These are phyloP conservation scores for Metschnikowia kofuensis DNA, from an alignment of 805 yeast genomes.

Conservation along the genomic window DNA sequence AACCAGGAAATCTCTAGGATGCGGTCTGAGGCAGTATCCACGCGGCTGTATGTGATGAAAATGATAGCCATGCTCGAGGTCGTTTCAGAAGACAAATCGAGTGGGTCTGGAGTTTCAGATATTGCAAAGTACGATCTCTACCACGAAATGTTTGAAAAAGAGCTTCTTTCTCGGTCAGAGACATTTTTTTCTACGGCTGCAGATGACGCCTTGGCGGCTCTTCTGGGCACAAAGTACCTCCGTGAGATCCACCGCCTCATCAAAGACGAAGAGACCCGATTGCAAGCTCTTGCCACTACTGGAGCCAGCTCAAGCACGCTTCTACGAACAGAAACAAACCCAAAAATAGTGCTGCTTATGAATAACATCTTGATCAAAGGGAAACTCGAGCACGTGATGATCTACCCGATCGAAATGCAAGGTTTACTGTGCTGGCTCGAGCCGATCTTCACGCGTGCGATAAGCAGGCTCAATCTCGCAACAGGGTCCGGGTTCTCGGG, in stretches of 20 bases:
- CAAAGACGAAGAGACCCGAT: slow-evolving; percentile 59
- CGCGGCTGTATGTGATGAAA: slow-evolving; percentile 57
- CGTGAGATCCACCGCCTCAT: slow-evolving; percentile 51
- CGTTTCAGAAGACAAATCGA: slow-evolving; percentile 38
- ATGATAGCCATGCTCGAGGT: slow-evolving; percentile 70
- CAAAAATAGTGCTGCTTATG: slow-evolving; percentile 54
- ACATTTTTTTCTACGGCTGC: slow-evolving; percentile 52
- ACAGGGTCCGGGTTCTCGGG: background rate
- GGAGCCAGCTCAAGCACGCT: slow-evolving; percentile 3
- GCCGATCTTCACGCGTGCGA: slow-evolving; percentile 30
- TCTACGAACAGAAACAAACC: slow-evolving; percentile 39
- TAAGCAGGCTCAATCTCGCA: background rate
- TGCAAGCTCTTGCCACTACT: slow-evolving; percentile 44
- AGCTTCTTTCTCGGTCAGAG: slow-evolving; percentile 51
- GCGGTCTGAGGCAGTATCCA: slow-evolving; percentile 51
- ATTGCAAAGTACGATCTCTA: slow-evolving; percentile 49
- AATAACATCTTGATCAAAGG: slow-evolving; percentile 57
- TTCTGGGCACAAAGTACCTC: slow-evolving; percentile 53
- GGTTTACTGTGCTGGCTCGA: slow-evolving; percentile 60
- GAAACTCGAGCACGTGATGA: slow-evolving; percentile 55
- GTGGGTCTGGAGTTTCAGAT: slow-evolving; percentile 17
- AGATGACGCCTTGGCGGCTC: slow-evolving; percentile 38
- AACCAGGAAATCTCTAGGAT: slow-evolving; percentile 55
- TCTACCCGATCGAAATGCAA: slow-evolving; percentile 42
- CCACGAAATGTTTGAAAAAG: slow-evolving; percentile 63